Percentiles rank a stretch among this genome's conserved stretches.
Conservation (phyloP, 192 early-diverging fungal genomes). For the Spizellomyces sp. region DNA sequence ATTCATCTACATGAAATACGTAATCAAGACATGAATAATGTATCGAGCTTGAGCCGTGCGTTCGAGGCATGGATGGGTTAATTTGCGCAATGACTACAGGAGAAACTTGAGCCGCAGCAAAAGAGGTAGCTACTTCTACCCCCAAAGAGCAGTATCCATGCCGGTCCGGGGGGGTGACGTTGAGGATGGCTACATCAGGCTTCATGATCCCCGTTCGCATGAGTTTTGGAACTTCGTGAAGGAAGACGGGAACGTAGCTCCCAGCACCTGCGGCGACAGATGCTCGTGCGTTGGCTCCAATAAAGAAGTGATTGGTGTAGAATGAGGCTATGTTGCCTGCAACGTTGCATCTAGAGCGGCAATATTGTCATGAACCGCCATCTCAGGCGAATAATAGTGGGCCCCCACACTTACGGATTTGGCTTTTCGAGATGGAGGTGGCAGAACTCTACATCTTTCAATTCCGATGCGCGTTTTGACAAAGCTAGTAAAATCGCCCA, state of each 20-base stretch:
- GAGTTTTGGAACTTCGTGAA: conserved; percentile 38
- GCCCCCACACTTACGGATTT: conserved; percentile 38
- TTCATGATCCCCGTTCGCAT: conserved; percentile 33
- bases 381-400: background rate
- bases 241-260: conserved; percentile 45
- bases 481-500: conserved; percentile 19
- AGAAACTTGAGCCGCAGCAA: conserved; percentile 47
- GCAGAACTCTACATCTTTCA: conserved; percentile 39
- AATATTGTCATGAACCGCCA: too few relatives aligned
- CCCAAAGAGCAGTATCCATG: conserved; percentile 55
- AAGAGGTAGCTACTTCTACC: conserved; percentile 32
- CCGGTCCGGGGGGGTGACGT: conserved; percentile 50
- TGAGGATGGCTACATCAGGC: conserved; percentile 55
- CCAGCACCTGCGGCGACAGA: conserved; percentile 33
- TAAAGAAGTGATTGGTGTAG: conserved; percentile 53
- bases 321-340: conserved; percentile 11
- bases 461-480: conserved; percentile 31
- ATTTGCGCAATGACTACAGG: conserved; percentile 51
- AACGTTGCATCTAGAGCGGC: too few relatives aligned
- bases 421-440: conserved; percentile 48
- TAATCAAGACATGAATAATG: conserved; percentile 50
- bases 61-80: conserved; percentile 47
- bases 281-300: conserved; percentile 45
- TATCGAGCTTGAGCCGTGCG: conserved; percentile 46
- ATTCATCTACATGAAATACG: conserved; percentile 37